These are phyloP conservation scores for Agrocybe praecox DNA, from an alignment of 768 basidiomycete genomes.

Conservation along the genomic window DNA sequence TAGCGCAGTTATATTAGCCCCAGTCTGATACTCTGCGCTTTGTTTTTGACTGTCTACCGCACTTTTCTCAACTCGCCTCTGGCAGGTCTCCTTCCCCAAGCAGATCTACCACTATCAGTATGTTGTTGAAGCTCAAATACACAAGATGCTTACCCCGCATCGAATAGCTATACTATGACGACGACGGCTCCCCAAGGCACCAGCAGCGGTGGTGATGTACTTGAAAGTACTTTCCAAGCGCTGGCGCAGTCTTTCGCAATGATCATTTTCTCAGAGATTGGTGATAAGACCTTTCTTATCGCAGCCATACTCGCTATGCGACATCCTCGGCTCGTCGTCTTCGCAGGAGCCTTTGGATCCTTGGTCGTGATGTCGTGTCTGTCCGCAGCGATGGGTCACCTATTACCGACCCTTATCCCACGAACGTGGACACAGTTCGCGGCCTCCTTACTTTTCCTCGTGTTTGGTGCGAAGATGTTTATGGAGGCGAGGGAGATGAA, in stretches of 20 bases:
- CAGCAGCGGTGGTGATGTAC: not conserved
- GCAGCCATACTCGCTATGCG: slow-evolving; percentile 86
- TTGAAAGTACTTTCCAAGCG: slow-evolving; percentile 38
- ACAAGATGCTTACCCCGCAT: not conserved
- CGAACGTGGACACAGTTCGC: slow-evolving; percentile 65
- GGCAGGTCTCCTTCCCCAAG: too few relatives aligned
- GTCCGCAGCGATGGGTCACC: slow-evolving; percentile 90
- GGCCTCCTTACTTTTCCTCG: slow-evolving; percentile 83
- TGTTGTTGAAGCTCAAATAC: not conserved
- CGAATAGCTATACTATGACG: not conserved
- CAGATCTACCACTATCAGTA: not conserved
- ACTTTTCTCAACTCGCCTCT: too few relatives aligned
- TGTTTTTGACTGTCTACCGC: too few relatives aligned
- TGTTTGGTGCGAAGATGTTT: slow-evolving; percentile 91
- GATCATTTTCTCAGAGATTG: slow-evolving; percentile 93
- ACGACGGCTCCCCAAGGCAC: not conserved
- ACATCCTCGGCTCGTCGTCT: slow-evolving; percentile 84
- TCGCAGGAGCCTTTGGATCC: slow-evolving; percentile 85
- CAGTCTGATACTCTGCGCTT: too few relatives aligned
- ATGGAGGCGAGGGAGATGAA: slow-evolving; percentile 84
- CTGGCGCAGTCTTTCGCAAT: slow-evolving; percentile 82
- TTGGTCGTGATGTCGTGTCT: slow-evolving; percentile 93
- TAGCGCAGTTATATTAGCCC: too few relatives aligned
- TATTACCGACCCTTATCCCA: slow-evolving; percentile 86
- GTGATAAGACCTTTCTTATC: slow-evolving; percentile 96